Conservation (phyloP, 345 rosid genomes). For the Euphorbia tirucalli region DNA sequence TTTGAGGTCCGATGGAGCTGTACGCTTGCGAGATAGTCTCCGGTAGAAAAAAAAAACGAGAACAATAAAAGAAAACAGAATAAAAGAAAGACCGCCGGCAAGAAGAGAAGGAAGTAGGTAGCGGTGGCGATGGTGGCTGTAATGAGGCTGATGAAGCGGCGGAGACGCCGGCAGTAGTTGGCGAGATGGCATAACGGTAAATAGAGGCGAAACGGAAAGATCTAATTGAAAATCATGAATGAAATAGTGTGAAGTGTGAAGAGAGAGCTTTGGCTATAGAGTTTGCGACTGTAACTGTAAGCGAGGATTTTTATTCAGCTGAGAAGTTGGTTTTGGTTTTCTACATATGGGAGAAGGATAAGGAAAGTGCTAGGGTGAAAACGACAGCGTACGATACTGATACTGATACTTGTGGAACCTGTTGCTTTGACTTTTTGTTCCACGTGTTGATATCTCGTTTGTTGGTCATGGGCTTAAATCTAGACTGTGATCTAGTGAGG, state of each 20-base stretch:
- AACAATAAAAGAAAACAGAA: slow-evolving; percentile 1
- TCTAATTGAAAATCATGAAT: background rate
- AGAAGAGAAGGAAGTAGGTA: slow-evolving; percentile 4
- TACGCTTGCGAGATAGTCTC: slow-evolving; percentile 15
- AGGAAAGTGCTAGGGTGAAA: slow-evolving; percentile 15
- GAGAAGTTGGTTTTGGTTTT: background rate
- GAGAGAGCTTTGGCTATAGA: no score
- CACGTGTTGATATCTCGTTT: slow-evolving; percentile 20
- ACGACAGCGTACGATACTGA: slow-evolving; percentile 5
- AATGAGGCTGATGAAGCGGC: background rate
- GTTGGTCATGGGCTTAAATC: background rate
- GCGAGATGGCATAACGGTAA: slow-evolving; percentile 28
- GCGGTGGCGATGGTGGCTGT: slow-evolving; percentile 36
- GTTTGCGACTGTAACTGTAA: no score
- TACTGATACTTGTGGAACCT: background rate
- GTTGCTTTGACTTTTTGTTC: background rate
- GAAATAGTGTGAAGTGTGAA: no score
- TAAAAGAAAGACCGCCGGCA: slow-evolving; percentile 3
- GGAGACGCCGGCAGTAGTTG: slow-evolving; percentile 10
- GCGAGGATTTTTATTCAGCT: background rate
- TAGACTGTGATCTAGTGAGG: slow-evolving; percentile 12
- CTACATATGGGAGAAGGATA: slow-evolving; percentile 10
- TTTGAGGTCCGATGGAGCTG: slow-evolving; percentile 14
- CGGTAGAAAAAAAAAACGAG: slow-evolving; percentile 14
- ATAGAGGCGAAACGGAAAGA: slow-evolving; percentile 17